phyloP scores from a whole-genome alignment of 257 asterid species.

The Prunella vulgaris region DNA sequence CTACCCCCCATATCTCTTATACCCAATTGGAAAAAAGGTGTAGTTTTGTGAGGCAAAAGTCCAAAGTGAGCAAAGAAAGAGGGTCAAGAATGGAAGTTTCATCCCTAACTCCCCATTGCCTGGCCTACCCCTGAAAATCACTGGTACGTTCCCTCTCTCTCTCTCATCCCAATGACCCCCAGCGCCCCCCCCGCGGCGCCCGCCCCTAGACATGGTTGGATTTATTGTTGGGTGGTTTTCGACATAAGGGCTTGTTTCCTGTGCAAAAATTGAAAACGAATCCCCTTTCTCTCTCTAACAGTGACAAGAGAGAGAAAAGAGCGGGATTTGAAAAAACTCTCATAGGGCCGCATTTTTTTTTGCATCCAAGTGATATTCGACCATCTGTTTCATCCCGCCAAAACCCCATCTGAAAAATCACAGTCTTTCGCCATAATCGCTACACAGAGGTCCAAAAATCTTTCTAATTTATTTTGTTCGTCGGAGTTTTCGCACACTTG shows the following conservation, averaged over 20 bases:
- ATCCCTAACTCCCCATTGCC: conserved; percentile 17
- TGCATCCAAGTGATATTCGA: too few relatives aligned
- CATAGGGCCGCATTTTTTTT: conserved; percentile 19
- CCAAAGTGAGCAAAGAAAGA: neutral
- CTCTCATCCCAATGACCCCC: conserved; percentile 20
- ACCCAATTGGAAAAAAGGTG: conserved; percentile 13
- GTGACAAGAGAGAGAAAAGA: conserved; percentile 39
- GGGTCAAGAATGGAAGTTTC: conserved; percentile 27
- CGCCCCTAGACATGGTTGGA: conserved; percentile 10
- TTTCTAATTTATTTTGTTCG: neutral
- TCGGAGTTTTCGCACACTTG: conserved; percentile 22
- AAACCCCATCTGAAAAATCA: conserved; percentile 27
- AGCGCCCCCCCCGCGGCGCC: too few relatives aligned
- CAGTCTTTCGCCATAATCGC: neutral
- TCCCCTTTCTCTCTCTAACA: conserved; percentile 11
- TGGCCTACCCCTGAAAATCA: conserved; percentile 23
- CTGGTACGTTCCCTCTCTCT: conserved; percentile 38
- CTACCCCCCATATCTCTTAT: neutral
- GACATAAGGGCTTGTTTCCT: conserved; percentile 29
- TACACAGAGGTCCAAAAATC: conserved; percentile 13
- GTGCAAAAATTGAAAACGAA: conserved; percentile 40
- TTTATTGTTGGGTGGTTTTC: conserved; percentile 10
- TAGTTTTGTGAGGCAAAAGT: conserved; percentile 12
- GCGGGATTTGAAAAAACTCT: conserved; percentile 36
- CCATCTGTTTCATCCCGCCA: conserved; percentile 27